Conservation (phyloP, 1,284 basidiomycete genomes). For the Sanghuangporus sanghuang region DNA sequence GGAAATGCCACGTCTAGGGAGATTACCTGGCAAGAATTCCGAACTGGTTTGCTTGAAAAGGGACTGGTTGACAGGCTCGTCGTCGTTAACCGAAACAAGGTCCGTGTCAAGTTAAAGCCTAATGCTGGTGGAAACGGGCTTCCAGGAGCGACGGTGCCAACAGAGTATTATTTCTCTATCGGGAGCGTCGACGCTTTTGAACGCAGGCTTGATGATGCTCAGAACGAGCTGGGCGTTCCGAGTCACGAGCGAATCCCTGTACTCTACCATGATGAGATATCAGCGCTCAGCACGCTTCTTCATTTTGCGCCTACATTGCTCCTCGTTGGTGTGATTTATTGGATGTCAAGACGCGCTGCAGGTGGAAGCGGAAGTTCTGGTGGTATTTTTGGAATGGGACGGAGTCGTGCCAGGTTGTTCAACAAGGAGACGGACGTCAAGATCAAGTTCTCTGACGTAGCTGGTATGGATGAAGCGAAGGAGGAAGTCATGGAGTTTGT, state of each 20-base stretch:
- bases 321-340: slow-evolving; percentile 87
- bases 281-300: slow-evolving; percentile 75
- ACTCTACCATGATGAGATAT: slow-evolving; percentile 94
- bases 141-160: slow-evolving; percentile 45
- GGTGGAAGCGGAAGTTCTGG: slow-evolving; percentile 66
- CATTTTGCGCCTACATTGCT: slow-evolving; percentile 94
- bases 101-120: slow-evolving; percentile 83
- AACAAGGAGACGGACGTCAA: slow-evolving; percentile 97
- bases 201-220: slow-evolving; percentile 89
- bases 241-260: slow-evolving; percentile 93
- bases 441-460: slow-evolving; percentile 93
- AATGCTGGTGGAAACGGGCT: slow-evolving; percentile 79
- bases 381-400: slow-evolving; percentile 97
- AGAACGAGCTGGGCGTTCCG: slow-evolving; percentile 89
- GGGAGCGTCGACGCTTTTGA: slow-evolving; percentile 98
- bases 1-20: slow-evolving; percentile 66
- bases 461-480: slow-evolving; percentile 99
- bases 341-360: slow-evolving; percentile 79
- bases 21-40: slow-evolving; percentile 99
- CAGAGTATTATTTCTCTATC: slow-evolving; percentile 93
- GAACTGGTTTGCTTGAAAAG: slow-evolving; percentile 92
- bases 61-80: slow-evolving; percentile 93
- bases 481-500: slow-evolving; percentile 99
- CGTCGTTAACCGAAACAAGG: slow-evolving; percentile 89
- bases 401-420: slow-evolving; percentile 92